phyloP scores from a whole-genome alignment of 331 rosid species.

The Cydonia oblonga region DNA sequence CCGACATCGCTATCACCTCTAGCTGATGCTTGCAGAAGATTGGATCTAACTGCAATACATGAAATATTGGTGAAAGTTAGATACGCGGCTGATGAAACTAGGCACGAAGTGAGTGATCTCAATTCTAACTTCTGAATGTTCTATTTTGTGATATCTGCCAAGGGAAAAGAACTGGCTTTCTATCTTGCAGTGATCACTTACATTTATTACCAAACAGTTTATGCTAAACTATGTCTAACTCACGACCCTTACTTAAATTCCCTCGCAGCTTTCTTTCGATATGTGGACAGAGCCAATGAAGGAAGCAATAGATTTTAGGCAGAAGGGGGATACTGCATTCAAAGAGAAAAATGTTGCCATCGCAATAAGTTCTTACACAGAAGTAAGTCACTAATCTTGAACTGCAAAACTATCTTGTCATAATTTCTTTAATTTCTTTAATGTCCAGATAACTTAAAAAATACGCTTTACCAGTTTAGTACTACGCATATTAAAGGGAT shows the following conservation, averaged over 20 bases:
- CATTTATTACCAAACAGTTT: neutral
- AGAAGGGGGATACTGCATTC: constrained; percentile 84
- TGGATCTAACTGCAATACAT: constrained; percentile 88
- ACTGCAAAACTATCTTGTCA: neutral
- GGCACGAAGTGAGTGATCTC: constrained; percentile 65
- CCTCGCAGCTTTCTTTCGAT: constrained; percentile 79
- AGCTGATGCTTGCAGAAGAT: constrained; percentile 84
- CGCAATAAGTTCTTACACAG: constrained; percentile 69
- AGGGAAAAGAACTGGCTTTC: neutral
- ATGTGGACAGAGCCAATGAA: constrained; percentile 97
- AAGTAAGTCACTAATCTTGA: constrained; percentile 40
- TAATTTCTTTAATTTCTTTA: neutral
- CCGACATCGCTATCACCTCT: constrained; percentile 57
- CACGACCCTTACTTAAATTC: neutral
- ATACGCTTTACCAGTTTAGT: neutral
- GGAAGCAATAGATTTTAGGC: constrained; percentile 77
- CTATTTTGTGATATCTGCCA: neutral
- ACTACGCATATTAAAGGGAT: neutral
- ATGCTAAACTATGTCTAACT: neutral
- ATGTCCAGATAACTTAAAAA: neutral
- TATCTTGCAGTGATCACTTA: neutral
- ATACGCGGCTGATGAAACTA: constrained; percentile 82
- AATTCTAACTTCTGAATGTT: neutral
- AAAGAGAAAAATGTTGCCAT: constrained; percentile 54
- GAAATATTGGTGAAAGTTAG: constrained; percentile 72